Conservation (phyloP, 495 filamentous ascomycete species). For the Tuber borchii region DNA sequence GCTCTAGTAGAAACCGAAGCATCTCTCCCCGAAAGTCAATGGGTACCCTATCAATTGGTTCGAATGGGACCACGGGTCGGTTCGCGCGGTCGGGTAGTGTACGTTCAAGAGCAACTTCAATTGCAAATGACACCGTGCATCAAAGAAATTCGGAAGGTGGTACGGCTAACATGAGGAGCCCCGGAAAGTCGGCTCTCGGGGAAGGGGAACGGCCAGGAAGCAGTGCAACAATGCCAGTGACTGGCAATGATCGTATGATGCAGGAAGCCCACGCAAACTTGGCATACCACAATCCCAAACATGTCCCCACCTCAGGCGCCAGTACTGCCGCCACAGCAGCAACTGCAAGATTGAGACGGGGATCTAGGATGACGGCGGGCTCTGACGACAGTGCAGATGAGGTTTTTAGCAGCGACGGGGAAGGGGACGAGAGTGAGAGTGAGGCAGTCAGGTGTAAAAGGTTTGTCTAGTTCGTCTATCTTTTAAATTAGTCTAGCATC, state of each 20-base stretch:
- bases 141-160: neutral
- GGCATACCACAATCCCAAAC: constrained; percentile 10
- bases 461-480: constrained; percentile 8
- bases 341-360: neutral
- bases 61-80: constrained; percentile 25
- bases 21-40: constrained; percentile 54
- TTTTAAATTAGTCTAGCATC: neutral
- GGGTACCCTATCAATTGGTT: constrained; percentile 33
- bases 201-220: constrained; percentile 13
- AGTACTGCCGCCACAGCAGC: neutral
- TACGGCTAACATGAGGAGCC: neutral
- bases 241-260: neutral
- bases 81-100: constrained; percentile 34
- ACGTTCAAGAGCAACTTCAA: constrained; percentile 30
- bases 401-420: constrained; percentile 33
- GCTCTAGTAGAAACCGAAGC: constrained; percentile 45
- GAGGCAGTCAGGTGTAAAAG: constrained; percentile 38
- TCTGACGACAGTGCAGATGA: constrained; percentile 29
- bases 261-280: constrained; percentile 8
- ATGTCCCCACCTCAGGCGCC: constrained; percentile 7
- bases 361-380: constrained; percentile 22
- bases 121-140: constrained; percentile 12
- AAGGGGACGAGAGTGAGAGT: constrained; percentile 31
- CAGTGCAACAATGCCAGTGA: neutral
- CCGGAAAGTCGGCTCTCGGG: neutral